Evolutionary conservation across 208 protist species (phyloP).

Genomic region (Wallacemonas sp.): DNA sequence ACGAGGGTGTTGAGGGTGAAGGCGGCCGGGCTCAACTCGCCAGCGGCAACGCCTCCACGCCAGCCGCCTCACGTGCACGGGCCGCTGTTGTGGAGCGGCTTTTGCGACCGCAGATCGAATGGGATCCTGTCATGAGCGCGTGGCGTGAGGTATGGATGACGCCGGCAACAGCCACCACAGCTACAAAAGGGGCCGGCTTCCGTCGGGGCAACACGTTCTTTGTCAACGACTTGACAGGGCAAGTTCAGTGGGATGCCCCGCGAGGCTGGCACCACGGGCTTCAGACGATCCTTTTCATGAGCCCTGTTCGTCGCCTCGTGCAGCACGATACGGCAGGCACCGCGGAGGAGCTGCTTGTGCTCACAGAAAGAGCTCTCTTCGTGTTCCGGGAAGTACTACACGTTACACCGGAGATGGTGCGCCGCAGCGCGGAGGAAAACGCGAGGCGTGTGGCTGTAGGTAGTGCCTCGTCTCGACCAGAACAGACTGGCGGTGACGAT

Average conservation of each 20-base stretch:
- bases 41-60: not conserved
- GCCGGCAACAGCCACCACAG: not conserved
- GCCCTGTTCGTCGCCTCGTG: slow-evolving; percentile 35
- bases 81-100: not conserved
- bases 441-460: too few species aligned
- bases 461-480: too few species aligned
- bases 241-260: slow-evolving; percentile 40
- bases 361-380: slow-evolving; percentile 16
- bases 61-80: not conserved
- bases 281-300: slow-evolving; percentile 50
- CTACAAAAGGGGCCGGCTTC: not conserved
- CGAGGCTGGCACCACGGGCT: slow-evolving; percentile 25
- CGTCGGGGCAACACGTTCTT: slow-evolving; percentile 51
- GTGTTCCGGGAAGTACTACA: slow-evolving; percentile 8
- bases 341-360: slow-evolving; percentile 34
- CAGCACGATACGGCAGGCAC: slow-evolving; percentile 40
- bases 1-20: slow-evolving; percentile 15
- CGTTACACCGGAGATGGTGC: not conserved
- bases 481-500: too few species aligned
- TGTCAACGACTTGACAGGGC: slow-evolving; percentile 35
- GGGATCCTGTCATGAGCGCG: slow-evolving; percentile 50
- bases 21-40: not conserved
- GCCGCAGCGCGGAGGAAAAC: too few species aligned
- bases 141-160: slow-evolving; percentile 58
- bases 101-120: slow-evolving; percentile 33